These are phyloP conservation scores for Camellia japonica DNA, from an alignment of 148 eudicot genomes.

Conservation along the genomic window DNA sequence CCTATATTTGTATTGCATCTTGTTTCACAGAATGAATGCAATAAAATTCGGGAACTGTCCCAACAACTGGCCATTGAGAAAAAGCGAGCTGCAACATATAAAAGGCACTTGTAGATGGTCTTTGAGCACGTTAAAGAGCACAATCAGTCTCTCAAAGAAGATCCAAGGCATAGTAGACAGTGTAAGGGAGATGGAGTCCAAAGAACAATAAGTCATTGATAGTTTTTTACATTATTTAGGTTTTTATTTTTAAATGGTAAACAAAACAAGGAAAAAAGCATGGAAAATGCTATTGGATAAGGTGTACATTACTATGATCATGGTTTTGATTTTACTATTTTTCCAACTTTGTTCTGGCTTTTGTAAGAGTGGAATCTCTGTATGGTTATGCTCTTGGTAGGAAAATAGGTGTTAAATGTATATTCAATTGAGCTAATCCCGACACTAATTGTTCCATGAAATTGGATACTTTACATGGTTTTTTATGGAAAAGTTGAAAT, in stretches of 20 bases:
- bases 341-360: conserved; percentile 6
- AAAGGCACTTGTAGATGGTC: conserved; percentile 81
- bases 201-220: conserved; percentile 48
- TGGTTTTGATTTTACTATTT: conserved; percentile 1
- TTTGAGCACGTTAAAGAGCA: conserved; percentile 93
- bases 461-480: not conserved
- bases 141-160: conserved; percentile 73
- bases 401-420: not conserved
- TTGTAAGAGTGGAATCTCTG: conserved; percentile 9
- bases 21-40: conserved; percentile 70
- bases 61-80: conserved; percentile 87
- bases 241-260: not conserved
- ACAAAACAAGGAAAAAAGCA: conserved; percentile 9
- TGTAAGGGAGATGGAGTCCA: conserved; percentile 72
- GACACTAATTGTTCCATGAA: not conserved
- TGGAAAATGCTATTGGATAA: not conserved
- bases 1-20: not conserved
- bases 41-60: conserved; percentile 81
- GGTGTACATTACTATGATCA: not conserved
- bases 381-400: conserved; percentile 10
- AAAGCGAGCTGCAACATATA: conserved; percentile 73
- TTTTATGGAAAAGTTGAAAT: not conserved
- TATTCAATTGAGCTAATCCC: not conserved
- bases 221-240: conserved; percentile 24
- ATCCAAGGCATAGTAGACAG: conserved; percentile 62